Evolutionary conservation across 2,329 filamentous ascomycete species (phyloP).

Genomic region (Colletotrichum sp.): DNA sequence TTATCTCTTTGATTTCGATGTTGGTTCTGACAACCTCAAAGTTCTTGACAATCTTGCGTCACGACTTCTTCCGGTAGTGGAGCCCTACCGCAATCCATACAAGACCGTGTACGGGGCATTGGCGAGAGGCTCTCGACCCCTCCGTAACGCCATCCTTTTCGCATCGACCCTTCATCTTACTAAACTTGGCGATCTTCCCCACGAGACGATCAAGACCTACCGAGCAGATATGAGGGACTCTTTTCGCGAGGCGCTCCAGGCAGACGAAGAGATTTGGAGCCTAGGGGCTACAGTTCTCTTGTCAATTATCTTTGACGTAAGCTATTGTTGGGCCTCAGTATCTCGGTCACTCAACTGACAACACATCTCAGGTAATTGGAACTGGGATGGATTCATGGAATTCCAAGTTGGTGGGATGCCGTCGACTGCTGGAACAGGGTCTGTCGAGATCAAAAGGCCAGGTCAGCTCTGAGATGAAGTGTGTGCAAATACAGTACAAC

Average conservation of each 20-base stretch:
- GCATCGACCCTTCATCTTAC: background rate
- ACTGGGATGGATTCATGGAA: background rate
- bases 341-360: background rate
- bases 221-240: background rate
- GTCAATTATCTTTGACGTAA: background rate
- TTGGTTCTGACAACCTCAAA: background rate
- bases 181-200: background rate
- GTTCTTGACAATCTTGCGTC: background rate
- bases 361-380: accelerated
- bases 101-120: background rate
- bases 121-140: background rate
- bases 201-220: background rate
- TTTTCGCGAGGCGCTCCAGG: background rate
- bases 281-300: background rate
- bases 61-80: background rate
- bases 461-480: background rate
- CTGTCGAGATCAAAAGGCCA: background rate
- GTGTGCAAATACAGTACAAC: background rate
- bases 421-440: background rate
- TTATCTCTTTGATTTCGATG: accelerated
- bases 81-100: background rate
- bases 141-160: background rate
- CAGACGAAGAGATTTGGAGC: background rate
- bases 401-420: background rate
- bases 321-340: background rate